Evolutionary conservation across 2,329 filamentous ascomycete species (phyloP).

Genomic region (Fusarium cicatricum): DNA sequence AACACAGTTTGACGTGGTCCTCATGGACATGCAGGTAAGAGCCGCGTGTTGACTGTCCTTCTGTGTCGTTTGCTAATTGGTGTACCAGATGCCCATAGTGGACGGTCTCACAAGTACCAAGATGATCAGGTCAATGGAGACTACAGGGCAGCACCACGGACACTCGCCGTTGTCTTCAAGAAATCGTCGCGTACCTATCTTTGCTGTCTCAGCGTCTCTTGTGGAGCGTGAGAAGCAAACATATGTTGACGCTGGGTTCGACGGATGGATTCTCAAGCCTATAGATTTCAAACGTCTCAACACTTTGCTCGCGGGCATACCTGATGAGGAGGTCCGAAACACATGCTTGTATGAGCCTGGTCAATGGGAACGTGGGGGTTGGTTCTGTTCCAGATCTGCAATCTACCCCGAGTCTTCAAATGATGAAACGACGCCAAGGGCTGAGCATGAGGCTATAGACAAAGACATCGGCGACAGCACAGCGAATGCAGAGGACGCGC

Average conservation of each 20-base stretch:
- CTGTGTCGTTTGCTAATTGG: background rate
- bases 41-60: background rate
- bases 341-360: slow-evolving; percentile 75
- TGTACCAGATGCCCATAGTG: slow-evolving; percentile 85
- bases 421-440: slow-evolving; percentile 42
- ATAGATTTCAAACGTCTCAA: slow-evolving; percentile 82
- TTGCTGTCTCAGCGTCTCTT: slow-evolving; percentile 86
- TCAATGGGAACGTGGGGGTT: slow-evolving; percentile 85
- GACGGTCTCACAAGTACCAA: slow-evolving; percentile 84
- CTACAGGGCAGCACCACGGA: slow-evolving; percentile 53
- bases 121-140: slow-evolving; percentile 80
- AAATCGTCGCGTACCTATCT: slow-evolving; percentile 78
- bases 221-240: slow-evolving; percentile 71
- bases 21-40: slow-evolving; percentile 93
- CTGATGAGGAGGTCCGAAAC: slow-evolving; percentile 64
- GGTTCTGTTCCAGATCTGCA: slow-evolving; percentile 62
- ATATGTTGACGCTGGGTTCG: slow-evolving; percentile 83
- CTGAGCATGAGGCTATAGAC: slow-evolving; percentile 33
- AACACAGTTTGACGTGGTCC: slow-evolving; percentile 74
- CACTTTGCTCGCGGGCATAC: slow-evolving; percentile 73
- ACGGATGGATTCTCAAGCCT: slow-evolving; percentile 91
- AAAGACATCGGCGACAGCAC: slow-evolving; percentile 13
- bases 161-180: slow-evolving; percentile 66
- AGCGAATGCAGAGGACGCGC: background rate
- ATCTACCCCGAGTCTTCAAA: slow-evolving; percentile 19